Conservation (phyloP, 208 protist genomes). For the Porcisia deanei region DNA sequence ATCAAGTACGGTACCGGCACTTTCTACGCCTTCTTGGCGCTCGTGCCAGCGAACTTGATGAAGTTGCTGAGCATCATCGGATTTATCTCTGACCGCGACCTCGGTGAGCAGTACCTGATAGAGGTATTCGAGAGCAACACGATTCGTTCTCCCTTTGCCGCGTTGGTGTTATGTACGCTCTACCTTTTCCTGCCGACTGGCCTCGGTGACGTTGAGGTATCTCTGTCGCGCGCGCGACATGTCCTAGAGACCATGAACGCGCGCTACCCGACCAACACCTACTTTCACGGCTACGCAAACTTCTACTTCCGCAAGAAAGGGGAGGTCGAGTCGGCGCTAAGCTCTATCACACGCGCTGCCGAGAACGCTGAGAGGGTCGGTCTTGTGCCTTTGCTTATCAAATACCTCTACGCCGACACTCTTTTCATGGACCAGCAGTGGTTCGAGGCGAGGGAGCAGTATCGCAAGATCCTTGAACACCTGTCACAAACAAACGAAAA, state of each 20-base stretch:
- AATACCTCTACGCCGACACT: constrained; percentile 89
- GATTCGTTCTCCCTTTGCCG: constrained; percentile 86
- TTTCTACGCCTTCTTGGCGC: constrained; percentile 90
- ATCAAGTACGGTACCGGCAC: constrained; percentile 89
- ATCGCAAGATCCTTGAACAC: constrained; percentile 66
- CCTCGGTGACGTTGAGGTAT: constrained; percentile 75
- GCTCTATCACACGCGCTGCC: constrained; percentile 68
- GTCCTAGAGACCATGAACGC: constrained; percentile 84
- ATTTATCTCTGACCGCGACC: constrained; percentile 89
- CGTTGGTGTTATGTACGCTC: constrained; percentile 83
- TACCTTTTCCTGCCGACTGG: constrained; percentile 92
- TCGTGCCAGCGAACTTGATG: constrained; percentile 89
- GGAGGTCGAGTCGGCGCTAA: constrained; percentile 71
- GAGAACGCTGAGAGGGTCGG: constrained; percentile 76
- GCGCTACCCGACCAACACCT: constrained; percentile 86
- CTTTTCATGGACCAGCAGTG: constrained; percentile 92
- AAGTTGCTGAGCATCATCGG: constrained; percentile 90
- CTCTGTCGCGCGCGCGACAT: constrained; percentile 71
- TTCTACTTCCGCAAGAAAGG: constrained; percentile 91
- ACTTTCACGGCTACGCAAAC: constrained; percentile 92
- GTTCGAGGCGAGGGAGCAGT: constrained; percentile 62
- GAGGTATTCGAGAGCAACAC: constrained; percentile 90
- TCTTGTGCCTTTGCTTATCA: constrained; percentile 78
- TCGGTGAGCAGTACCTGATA: constrained; percentile 91
- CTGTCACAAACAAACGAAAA: constrained; percentile 70